Base-by-base conservation (phyloP, 257 asterid genomes). In the Fraxinus excelsior region DNA sequence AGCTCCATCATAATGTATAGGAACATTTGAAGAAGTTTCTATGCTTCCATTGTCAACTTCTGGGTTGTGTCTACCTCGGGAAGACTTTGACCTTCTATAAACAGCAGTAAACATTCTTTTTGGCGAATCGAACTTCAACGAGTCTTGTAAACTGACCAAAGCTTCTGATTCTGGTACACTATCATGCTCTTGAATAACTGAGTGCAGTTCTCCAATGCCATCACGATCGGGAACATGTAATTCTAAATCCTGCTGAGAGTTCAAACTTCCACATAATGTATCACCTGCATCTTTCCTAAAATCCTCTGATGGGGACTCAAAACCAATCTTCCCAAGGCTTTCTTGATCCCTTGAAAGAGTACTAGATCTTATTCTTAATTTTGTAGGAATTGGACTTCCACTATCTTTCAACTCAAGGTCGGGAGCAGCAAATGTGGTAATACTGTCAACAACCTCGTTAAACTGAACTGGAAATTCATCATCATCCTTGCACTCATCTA, bases 41-140 rank as follows among this genome's bases (percentile, higher is more conserved):
- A 79, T 86, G 75, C 82, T 79, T 42, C 84, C 85, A 74, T 74
- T 68, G 28, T 64, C 85, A 25, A 82, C 87, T 76, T 86, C 97
- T 74, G 81, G 83, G 72, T 83, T 88, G 70, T 76, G 84, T 85
- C 89, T 91, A 71, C 85, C 80, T 84, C 85, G 87, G 64, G 85
- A 81, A 83, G 86, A 80, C 84, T 84, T 94, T 77, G 86, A 86
- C 88, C 99, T 89, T 83, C 89, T 79, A 85, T 96, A 96, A 80
- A 96, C 97, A 67, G 96, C 94, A 68, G 88, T 79, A 72, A 90
- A 87, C 90, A 85, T 88, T 90, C 94, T 85, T 83, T 85, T 88
- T 79, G 78, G 88, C 31, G 92, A 84, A 78, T 87, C 93, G 81
- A 76, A 65, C 75, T 82, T 89, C 82, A 81, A 81, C 5, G 90